Evolutionary conservation across 805 yeast species (phyloP), one percentile per base, ranked within the genome.

Genomic region (Saccharomycopsis amapae): DNA sequence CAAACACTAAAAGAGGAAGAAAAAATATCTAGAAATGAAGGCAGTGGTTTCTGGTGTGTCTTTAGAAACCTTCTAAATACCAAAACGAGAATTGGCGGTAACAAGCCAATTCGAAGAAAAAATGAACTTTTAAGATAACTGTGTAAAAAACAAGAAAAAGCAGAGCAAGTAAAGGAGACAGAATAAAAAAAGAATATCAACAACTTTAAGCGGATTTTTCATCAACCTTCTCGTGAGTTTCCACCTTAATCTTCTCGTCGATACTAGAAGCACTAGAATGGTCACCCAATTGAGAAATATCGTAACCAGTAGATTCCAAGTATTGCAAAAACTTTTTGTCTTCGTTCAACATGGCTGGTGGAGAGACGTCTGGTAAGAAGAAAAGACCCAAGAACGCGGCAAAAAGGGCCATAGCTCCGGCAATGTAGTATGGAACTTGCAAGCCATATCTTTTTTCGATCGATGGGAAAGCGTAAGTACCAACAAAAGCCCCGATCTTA

Each of bases 401-500:
- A 6, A 64, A 66, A 20, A 67, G 55, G 3, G 66, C 63, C 42
- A 70, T 58, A 41, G 73, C 58, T 10, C 78, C 76, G 51, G 95
- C 81, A 45, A 88, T 76, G 71, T 81, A 88, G 64, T 88, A 85
- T 42, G 95, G 89, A 44, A 81, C 82, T 62, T 77, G 76, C 56
- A 76, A 69, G 38, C 75, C 72, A 42, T 77, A 76, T 53, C 76
- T 68, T 43, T 62, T 68, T 53, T 79, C 78, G 58, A 89, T 81
- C 40, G 77, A 73, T 36, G 96, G 96, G 76, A 90, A 90, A 23
- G 83, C 81, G 58, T 81, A 87, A 38, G 93, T 81, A 47, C 96
- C 96, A 26, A 82, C 85, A 59, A 89, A 88, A 1, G 96, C 97
- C 60, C 97, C 97, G 50, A 86, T 70, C 63, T 89, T 89, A 58